Evolutionary conservation across 108 stramenopile species (phyloP), one percentile per base, ranked within the genome.

Genomic region (Tribonema minus): DNA sequence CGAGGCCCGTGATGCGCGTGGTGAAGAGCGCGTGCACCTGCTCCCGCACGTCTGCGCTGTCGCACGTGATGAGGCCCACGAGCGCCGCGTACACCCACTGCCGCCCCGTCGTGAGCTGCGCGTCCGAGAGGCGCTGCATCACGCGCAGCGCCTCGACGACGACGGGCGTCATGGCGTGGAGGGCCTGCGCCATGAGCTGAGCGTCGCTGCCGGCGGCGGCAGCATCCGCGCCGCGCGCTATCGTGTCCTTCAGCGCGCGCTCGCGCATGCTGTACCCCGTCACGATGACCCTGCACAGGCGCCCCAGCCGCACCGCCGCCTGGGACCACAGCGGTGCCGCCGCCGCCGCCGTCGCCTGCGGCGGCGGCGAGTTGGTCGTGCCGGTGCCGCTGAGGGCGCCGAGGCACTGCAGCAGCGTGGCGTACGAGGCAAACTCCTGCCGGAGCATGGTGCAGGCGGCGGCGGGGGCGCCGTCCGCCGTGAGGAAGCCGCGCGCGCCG

Each of bases 1-100:
- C n/a, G n/a, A n/a, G n/a, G n/a, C n/a, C n/a, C n/a, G n/a, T n/a
- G n/a, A n/a, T n/a, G n/a, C n/a, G n/a, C n/a, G n/a, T n/a, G n/a
- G n/a, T n/a, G n/a, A n/a, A n/a, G n/a, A n/a, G n/a, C n/a, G n/a
- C n/a, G n/a, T 75, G 64, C 54, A 75, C 74, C 60, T 64, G 64
- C 23, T 62, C 37, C 15, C 74, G 40, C 0, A 75, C 74, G 31
- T 35, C 74, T 5, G 64, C 74, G 34, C 62, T 75, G 34, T 66
- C 61, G 46, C 74, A 75, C n/a, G 39, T 39, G 3, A 75, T 61
- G 9, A 75, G 74, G 29, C 74, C 64, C 5, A 61, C 61, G 64
- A 75, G 40, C 39, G 60, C 30, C 32, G 39, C 61, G 35, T 75
- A 75, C 63, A 75, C 65, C 74, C 74, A 75, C 46, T 20, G 23